Percentiles rank a stretch among this genome's conserved stretches.
phyloP scores from a whole-genome alignment of 371 early-diverging fungal species.

The Paraphysoderma sedebokerense region DNA sequence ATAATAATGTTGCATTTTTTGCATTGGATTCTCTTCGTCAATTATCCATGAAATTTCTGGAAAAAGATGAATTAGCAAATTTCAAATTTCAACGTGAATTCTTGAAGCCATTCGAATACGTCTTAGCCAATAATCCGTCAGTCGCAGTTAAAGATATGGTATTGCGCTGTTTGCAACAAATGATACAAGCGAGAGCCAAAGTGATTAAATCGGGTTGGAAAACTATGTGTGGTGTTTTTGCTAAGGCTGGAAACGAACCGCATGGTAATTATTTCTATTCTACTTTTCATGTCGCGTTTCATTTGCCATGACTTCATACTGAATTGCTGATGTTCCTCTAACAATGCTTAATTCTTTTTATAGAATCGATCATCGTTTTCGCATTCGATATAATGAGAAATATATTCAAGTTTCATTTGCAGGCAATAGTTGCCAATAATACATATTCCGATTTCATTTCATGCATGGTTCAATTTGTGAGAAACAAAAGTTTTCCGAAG shows the following conservation, averaged over 20 bases:
- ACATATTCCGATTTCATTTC: conserved; percentile 25
- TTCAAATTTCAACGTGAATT: conserved; percentile 95
- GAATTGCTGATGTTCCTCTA: background rate
- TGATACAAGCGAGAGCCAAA: conserved; percentile 55
- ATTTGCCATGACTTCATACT: background rate
- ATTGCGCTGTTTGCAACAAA: conserved; percentile 68
- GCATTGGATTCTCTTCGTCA: conserved; percentile 83
- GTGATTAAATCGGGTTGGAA: conserved; percentile 76
- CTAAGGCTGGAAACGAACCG: conserved; percentile 54
- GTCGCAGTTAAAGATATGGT: conserved; percentile 83
- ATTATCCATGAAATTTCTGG: conserved; percentile 85
- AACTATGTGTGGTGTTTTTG: conserved; percentile 64
- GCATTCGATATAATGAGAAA: conserved; percentile 26
- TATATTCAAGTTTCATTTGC: conserved; percentile 23
- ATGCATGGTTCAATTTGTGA: conserved; percentile 29
- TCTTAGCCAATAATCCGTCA: conserved; percentile 55
- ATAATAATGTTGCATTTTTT: conserved; percentile 73
- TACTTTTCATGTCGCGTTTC: background rate
- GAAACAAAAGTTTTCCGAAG: no score
- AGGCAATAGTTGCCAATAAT: no score
- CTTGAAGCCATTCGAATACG: conserved; percentile 73
- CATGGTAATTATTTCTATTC: conserved; percentile 18
- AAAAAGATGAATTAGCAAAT: conserved; percentile 79
- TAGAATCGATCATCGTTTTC: conserved; percentile 21
- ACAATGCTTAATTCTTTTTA: background rate